Evolutionary conservation across 73 alveolate genomes (phyloP).

Genomic region (Stentor roeselii): DNA sequence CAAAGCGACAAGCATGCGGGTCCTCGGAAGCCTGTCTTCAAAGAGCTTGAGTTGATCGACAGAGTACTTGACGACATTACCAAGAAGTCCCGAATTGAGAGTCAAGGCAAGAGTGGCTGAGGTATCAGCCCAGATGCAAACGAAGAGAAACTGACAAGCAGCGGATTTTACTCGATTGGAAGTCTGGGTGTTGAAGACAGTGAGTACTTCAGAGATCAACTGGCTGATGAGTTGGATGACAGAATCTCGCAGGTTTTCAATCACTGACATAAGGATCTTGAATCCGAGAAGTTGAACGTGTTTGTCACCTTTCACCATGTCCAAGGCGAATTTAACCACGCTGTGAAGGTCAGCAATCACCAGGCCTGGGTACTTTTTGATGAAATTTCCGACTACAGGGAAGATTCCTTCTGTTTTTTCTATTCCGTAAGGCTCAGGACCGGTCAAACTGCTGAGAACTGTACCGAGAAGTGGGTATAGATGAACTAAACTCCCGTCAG

Average conservation of each 20-base stretch:
- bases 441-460: slow-evolving; percentile 25
- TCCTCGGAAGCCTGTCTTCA: slow-evolving; percentile 58
- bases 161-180: background rate
- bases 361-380: slow-evolving; percentile 31
- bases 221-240: background rate
- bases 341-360: slow-evolving; percentile 10
- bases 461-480: slow-evolving; percentile 64
- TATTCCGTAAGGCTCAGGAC: slow-evolving; percentile 36
- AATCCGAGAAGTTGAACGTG: background rate
- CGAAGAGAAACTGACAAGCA: background rate
- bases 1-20: slow-evolving; percentile 48
- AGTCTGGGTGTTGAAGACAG: background rate
- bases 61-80: background rate
- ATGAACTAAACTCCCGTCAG: slow-evolving; percentile 30
- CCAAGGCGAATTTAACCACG: background rate
- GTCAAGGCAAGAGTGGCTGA: background rate
- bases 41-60: slow-evolving; percentile 40
- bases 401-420: slow-evolving; percentile 43
- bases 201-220: background rate
- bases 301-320: background rate
- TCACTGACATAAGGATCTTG: background rate
- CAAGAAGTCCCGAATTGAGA: background rate
- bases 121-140: background rate
- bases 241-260: background rate
- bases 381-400: slow-evolving; percentile 41